These are phyloP conservation scores for Fusarium camptoceras DNA, from an alignment of 2,329 filamentous ascomycete species.

Conservation along the genomic window DNA sequence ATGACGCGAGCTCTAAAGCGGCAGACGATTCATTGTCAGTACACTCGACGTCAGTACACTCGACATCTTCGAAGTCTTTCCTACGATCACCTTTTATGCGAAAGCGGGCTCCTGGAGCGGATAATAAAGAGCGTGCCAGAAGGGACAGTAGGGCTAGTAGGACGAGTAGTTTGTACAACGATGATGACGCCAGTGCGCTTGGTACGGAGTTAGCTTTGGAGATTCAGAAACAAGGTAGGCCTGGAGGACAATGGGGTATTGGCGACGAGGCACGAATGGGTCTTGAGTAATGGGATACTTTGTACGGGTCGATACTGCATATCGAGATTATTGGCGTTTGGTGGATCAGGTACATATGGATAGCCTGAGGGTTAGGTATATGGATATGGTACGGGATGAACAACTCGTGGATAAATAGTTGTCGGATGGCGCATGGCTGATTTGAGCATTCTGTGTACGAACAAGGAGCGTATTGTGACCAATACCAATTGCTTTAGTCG, in stretches of 20 bases:
- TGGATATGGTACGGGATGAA: conserved; percentile 1
- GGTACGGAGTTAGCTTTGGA: conserved; percentile 62
- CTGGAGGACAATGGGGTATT: conserved; percentile 77
- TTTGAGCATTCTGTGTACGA: conserved; percentile 19
- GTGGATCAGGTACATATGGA: conserved; percentile 52
- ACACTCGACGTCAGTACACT: conserved; percentile 61
- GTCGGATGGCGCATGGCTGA: conserved; percentile 24
- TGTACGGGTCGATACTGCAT: conserved; percentile 19
- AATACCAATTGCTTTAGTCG: conserved; percentile 26
- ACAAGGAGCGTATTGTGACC: conserved; percentile 14
- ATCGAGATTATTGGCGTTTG: conserved; percentile 39
- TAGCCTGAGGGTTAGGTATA: neutral
- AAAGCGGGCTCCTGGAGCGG: conserved; percentile 51
- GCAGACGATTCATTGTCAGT: conserved; percentile 60
- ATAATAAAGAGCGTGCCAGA: conserved; percentile 54
- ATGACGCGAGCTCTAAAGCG: conserved; percentile 47
- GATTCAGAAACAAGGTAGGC: conserved; percentile 65
- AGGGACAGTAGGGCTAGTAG: conserved; percentile 58
- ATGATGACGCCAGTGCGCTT: conserved; percentile 57
- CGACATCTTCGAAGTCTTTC: conserved; percentile 61
- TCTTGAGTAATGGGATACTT: conserved; percentile 63
- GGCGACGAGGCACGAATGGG: conserved; percentile 88
- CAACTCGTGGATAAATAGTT: conserved; percentile 4
- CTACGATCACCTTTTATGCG: conserved; percentile 57
- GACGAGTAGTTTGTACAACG: conserved; percentile 57